phyloP scores from a whole-genome alignment of 192 early-diverging fungal species.

The Gaertneriomyces semiglobifer region DNA sequence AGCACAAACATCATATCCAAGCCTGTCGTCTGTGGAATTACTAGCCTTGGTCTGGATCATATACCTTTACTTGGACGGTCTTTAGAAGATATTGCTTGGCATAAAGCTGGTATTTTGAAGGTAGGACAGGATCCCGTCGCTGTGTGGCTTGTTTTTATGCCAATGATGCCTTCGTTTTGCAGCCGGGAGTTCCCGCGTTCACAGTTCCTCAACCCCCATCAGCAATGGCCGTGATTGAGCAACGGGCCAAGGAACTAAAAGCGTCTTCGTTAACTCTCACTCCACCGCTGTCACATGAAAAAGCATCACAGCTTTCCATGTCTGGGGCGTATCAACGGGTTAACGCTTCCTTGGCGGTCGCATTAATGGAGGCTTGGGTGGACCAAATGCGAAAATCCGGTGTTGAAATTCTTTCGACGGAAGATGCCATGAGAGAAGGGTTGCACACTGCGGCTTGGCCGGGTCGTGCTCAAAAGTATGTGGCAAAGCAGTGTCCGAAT shows the following conservation, averaged over 20 bases:
- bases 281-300: background rate
- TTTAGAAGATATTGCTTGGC: conserved; percentile 68
- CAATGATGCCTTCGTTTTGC: background rate
- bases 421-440: conserved; percentile 59
- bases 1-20: conserved; percentile 73
- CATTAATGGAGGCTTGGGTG: conserved; percentile 70
- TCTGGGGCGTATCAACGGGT: conserved; percentile 77
- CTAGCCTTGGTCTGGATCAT: conserved; percentile 77
- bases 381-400: conserved; percentile 22
- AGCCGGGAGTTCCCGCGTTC: conserved; percentile 64
- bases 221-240: conserved; percentile 64
- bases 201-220: conserved; percentile 66
- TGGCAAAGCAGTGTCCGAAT: conserved; percentile 39
- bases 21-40: conserved; percentile 59
- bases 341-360: conserved; percentile 79
- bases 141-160: background rate
- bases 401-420: conserved; percentile 15
- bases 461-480: conserved; percentile 79
- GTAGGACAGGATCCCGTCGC: background rate
- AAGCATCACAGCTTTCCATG: conserved; percentile 28
- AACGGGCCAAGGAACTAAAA: conserved; percentile 66
- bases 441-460: conserved; percentile 74
- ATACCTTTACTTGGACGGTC: conserved; percentile 66
- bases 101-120: conserved; percentile 83
- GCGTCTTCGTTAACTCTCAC: conserved; percentile 28